A percentile compares a stretch with the other conserved stretches of the same genome.
Conservation (phyloP, 352 stramenopile genomes). For the Globisporangium yorkense region DNA sequence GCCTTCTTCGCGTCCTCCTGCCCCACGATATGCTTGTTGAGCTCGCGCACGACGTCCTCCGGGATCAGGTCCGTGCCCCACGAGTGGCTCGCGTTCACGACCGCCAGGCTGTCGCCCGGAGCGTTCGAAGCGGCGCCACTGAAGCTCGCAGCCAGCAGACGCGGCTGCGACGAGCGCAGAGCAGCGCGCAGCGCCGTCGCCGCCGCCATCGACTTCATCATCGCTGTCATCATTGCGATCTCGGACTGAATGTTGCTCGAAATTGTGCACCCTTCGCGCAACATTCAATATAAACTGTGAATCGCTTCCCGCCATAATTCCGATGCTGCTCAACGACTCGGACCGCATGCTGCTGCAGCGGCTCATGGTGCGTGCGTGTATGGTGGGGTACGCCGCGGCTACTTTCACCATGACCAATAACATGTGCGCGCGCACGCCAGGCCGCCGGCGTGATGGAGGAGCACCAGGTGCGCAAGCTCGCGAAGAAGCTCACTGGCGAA, state of each 20-base stretch:
- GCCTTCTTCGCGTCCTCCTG: constrained; percentile 96
- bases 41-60: constrained; percentile 88
- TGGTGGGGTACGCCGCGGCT: neutral
- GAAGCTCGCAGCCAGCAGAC: constrained; percentile 1
- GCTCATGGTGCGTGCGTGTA: constrained; percentile 40
- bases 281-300: no score
- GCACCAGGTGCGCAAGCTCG: constrained; percentile 42
- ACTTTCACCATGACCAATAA: no score
- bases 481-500: constrained; percentile 59
- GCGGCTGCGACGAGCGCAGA: neutral
- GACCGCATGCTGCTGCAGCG: constrained; percentile 73
- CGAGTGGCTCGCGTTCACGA: constrained; percentile 11
- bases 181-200: neutral
- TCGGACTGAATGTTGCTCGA: neutral
- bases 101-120: constrained; percentile 5
- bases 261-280: neutral
- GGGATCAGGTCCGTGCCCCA: constrained; percentile 63
- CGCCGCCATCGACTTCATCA: neutral
- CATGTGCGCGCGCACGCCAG: constrained; percentile 14
- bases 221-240: neutral
- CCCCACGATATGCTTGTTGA: constrained; percentile 96
- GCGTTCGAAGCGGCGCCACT: neutral
- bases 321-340: constrained; percentile 53
- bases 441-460: constrained; percentile 65
- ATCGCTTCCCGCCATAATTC: no score